Evolutionary conservation across 441 rosid genomes (phyloP), one percentile per base, ranked within the genome.

Genomic region (California macrophylla): DNA sequence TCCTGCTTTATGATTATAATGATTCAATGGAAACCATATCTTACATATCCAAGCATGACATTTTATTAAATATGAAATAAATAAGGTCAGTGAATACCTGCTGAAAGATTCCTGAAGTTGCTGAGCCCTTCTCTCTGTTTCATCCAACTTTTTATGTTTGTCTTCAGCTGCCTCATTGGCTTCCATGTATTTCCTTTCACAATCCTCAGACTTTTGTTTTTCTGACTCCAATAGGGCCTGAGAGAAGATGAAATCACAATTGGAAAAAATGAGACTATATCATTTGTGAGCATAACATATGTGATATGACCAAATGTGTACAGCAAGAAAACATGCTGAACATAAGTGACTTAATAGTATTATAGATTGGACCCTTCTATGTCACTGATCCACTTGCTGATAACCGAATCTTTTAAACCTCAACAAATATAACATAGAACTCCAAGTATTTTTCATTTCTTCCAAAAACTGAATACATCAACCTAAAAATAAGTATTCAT

Each of bases 61-160:
- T 23, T 66, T 16, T 25, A 7, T 9, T 3, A 66, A 66, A 54
- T 45, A 15, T 13, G 18, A 18, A 24, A 63, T 63, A 28, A 23
- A 47, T 20, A 42, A 13, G 16, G 25, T 23, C 65, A 61, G 68
- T 52, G 63, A 42, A 25, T 83, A 89, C 99, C 94, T 85, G 67
- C 86, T 85, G 71, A 95, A 18, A 29, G 97, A 80, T 78, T 95
- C 98, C 79, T 89, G 96, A 76, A 90, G 89, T 64, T 81, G 92
- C 16, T 79, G 91, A 80, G 71, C 87, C 68, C 85, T 92, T 74
- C 85, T 87, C 82, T 90, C 97, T 7, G 93, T 72, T 69, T 92
- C 98, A 73, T 90, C 98, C 68, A 90, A 62, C 67, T 82, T 95
- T 69, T 75, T 85, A 60, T 45, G 62, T 64, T 72, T 85, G 20